Base-by-base conservation (phyloP, 2,329 filamentous ascomycete genomes). In the Fusarium papillatum region DNA sequence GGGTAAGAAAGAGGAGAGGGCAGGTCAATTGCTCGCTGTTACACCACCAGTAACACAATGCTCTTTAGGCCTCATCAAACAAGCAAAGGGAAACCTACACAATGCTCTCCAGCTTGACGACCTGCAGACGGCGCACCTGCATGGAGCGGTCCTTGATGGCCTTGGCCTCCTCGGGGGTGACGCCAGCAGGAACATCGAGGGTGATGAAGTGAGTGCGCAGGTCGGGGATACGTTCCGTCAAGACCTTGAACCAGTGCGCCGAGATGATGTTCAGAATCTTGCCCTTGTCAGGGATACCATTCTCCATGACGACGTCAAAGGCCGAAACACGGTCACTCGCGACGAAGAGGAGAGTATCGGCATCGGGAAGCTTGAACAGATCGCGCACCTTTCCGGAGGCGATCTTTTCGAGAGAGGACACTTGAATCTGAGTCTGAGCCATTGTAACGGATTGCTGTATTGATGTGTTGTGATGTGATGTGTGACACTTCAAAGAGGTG, bases 251-350 rank as follows among this genome's bases (percentile, higher is more conserved):
- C 90, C 90, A 92, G 79, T 90, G 87, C 17, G 87, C 86, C 83
- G 85, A 86, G 43, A 84, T 78, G 59, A 83, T 80, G 34, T 86
- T 88, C 62, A 91, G 84, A 64, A 90, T 84, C 70, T 83, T 82
- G 76, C 90, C 90, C 85, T 91, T 91, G 81, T 86, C 81, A 57
- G 87, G 86, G 63, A 90, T 86, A 75, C 87, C 87, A 79, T 97
- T 98, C 17, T 26, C 26, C 80, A 90, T 87, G 89, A 98, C 92
- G 79, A 98, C 92, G 79, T 97, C 96, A 88, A 96, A 98, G 68
- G 97, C 97, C 29, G 95, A 98, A 83, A 98, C 97, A 77, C 97
- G 93, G 86, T 98, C 96, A 17, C 95, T 94, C 29, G 95, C 93
- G 67, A 96, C 92, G 82, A 98, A 96, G 68, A 98, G 92, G 7